Evolutionary conservation across 1,284 basidiomycete genomes (phyloP).

Genomic region (Puccinia triticina): DNA sequence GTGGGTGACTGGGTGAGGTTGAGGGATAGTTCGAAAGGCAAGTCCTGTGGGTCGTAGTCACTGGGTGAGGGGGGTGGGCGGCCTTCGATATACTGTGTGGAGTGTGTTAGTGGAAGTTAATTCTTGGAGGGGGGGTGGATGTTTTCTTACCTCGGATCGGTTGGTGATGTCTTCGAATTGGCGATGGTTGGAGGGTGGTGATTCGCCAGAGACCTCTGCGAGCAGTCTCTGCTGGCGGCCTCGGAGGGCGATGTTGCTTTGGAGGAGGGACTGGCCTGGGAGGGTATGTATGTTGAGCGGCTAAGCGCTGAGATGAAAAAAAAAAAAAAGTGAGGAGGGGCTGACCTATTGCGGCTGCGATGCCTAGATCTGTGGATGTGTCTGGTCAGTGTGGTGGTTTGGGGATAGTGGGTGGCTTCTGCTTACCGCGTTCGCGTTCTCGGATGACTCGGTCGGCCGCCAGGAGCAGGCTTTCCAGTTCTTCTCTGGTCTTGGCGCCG

Average conservation of each 20-base stretch:
- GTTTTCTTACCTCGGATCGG: conserved; percentile 54
- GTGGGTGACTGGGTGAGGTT: conserved; percentile 52
- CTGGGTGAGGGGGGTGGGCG: conserved; percentile 45
- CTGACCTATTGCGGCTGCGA: conserved; percentile 70
- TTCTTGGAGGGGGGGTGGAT: conserved; percentile 53
- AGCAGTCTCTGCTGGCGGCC: conserved; percentile 72
- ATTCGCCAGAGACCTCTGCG: conserved; percentile 63
- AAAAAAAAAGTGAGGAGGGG: too few relatives aligned
- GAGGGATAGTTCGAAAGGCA: conserved; percentile 29
- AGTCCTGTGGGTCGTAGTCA: background rate
- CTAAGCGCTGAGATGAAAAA: too few relatives aligned
- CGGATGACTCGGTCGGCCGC: conserved; percentile 69
- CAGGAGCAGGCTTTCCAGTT: conserved; percentile 54
- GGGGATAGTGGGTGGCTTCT: conserved; percentile 21
- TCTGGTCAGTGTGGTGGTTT: conserved; percentile 3
- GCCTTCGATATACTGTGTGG: conserved; percentile 46
- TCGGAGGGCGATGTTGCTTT: too few relatives aligned
- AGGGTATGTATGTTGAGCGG: too few relatives aligned
- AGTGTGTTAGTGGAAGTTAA: conserved; percentile 45
- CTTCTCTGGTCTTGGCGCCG: conserved; percentile 53
- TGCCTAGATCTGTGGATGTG: conserved; percentile 67
- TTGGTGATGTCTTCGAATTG: conserved; percentile 59
- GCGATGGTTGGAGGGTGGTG: background rate
- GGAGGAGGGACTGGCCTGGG: too few relatives aligned
- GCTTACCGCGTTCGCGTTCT: conserved; percentile 73